Evolutionary conservation across 306 rosid genomes (phyloP), one percentile per base, ranked within the genome.

Genomic region (Cicer yamashitae): DNA sequence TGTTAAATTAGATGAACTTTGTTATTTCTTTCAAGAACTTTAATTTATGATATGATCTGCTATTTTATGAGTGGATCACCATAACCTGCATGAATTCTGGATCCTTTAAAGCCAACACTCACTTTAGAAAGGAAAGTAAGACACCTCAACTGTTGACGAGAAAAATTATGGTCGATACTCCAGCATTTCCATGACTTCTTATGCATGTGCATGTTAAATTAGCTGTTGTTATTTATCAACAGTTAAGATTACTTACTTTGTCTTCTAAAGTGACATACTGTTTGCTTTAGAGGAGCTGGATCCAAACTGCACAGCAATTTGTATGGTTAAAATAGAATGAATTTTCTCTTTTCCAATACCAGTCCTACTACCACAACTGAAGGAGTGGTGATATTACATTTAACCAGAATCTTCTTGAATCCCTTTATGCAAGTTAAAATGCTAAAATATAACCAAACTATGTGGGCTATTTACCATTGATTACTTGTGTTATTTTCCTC

Each of bases 381-480:
- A 74, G 72, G 30, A 57, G 52, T 47, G 67, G 8, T 15, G 30
- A 71, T 62, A 65, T 77, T 18, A 17, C 38, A 51, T 72, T 46
- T 73, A 82, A 59, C 12, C 8, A 78, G 46, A 44, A 60, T 61
- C 41, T 51, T 68, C 20, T 51, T 48, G 17, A 14, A 14, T 51
- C 66, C 48, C 45, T 57, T 44, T 54, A 39, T 47, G 9, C 81
- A 37, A 83, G 43, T 50, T 74, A 61, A 52, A 38, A 30, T 44
- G 20, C 50, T 38, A 60, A 71, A 10, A 70, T 52, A 78, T 74
- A 46, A 61, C 62, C 76, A 40, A 17, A 50, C 10, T 77, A 48
- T 34, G 10, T 54, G 20, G 30, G 13, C 53, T 74, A 20, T 76
- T 53, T 69, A 12, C 22, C 71, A 64, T 71, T 7, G 8, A 46